These are phyloP conservation scores for Erythrophleum fordii DNA, from an alignment of 306 rosid genomes.

Conservation along the genomic window DNA sequence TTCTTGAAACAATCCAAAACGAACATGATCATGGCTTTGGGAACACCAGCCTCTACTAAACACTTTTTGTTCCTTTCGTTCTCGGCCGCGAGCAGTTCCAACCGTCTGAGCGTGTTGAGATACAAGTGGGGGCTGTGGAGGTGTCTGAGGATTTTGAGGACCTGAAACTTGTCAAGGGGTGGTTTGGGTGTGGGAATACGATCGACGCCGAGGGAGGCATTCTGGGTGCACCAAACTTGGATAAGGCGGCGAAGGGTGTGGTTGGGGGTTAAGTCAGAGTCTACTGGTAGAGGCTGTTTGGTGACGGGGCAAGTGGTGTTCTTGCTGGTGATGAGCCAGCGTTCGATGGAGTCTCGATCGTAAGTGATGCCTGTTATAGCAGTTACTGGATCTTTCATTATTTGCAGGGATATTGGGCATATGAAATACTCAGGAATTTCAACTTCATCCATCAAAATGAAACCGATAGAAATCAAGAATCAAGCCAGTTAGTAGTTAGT, in stretches of 20 bases:
- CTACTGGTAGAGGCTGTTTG: constrained; percentile 41
- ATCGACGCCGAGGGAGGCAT: constrained; percentile 40
- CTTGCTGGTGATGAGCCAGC: constrained; percentile 48
- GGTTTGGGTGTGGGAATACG: constrained; percentile 62
- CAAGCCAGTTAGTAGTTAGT: not conserved
- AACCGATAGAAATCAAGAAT: not conserved
- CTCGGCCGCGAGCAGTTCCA: constrained; percentile 44
- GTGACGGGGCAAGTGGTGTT: constrained; percentile 59
- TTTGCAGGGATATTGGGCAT: constrained; percentile 64
- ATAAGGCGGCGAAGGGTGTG: constrained; percentile 60
- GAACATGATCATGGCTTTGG: constrained; percentile 53
- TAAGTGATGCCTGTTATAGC: constrained; percentile 61
- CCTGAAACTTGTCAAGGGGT: constrained; percentile 37
- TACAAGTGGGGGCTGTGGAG: constrained; percentile 28
- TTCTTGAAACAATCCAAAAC: constrained; percentile 37
- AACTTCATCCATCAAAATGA: constrained; percentile 49
- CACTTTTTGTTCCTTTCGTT: constrained; percentile 42
- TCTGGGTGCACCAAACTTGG: constrained; percentile 60
- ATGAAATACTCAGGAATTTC: constrained; percentile 59
- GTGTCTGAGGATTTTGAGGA: constrained; percentile 43
- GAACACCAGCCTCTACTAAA: constrained; percentile 53
- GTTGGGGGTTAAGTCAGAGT: constrained; percentile 55
- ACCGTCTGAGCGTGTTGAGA: constrained; percentile 23
- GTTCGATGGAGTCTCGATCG: constrained; percentile 61
- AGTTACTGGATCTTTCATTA: constrained; percentile 68